Conservation (phyloP, 164 flowering plant genomes). For the Chimonanthus salicifolius region DNA sequence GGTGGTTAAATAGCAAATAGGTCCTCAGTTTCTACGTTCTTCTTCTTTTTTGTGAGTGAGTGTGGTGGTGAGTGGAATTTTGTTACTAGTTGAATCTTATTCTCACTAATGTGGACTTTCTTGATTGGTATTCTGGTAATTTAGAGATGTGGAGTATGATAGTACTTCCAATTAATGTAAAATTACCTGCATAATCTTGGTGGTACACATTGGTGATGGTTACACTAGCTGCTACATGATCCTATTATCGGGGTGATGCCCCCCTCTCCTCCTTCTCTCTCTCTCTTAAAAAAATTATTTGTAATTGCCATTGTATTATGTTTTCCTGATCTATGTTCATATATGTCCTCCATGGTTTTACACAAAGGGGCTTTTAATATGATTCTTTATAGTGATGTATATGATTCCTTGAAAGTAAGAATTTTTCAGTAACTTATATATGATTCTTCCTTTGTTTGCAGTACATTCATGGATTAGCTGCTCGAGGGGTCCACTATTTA, state of each 20-base stretch:
- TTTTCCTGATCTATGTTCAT: too few relatives aligned
- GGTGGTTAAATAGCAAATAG: too few relatives aligned
- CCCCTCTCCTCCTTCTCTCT: too few relatives aligned
- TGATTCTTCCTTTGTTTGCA: constrained; percentile 22
- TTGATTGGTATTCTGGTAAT: too few relatives aligned
- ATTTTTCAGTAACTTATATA: neutral
- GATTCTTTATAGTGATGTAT: neutral
- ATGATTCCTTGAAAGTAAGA: neutral
- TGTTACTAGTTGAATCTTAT: neutral
- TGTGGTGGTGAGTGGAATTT: neutral
- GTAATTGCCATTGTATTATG: too few relatives aligned
- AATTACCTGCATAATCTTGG: neutral
- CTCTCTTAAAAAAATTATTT: too few relatives aligned
- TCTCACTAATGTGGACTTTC: neutral
- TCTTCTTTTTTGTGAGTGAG: too few relatives aligned
- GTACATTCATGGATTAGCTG: constrained; percentile 98
- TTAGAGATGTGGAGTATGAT: neutral
- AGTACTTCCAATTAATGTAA: neutral
- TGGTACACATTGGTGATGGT: too few relatives aligned
- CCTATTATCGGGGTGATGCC: too few relatives aligned
- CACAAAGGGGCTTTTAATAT: neutral
- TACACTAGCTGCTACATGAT: neutral
- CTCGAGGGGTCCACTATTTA: constrained; percentile 92
- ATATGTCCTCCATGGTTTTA: neutral
- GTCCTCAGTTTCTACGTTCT: too few relatives aligned